Evolutionary conservation across 2,329 filamentous ascomycete genomes (phyloP).

Genomic region (Blastomyces parvus): DNA sequence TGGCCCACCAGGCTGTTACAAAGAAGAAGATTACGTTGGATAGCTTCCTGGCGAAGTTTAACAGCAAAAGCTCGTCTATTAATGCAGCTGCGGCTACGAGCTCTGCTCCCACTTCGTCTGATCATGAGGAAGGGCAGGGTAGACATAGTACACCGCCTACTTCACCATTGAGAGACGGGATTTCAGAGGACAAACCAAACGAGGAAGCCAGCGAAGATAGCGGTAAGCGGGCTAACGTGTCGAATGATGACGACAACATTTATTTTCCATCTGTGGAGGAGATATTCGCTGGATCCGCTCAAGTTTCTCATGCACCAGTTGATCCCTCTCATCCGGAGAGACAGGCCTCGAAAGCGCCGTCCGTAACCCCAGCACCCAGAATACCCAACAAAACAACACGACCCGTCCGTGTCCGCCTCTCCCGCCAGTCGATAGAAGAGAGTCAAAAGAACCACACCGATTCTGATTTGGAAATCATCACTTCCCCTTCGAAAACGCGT

Average conservation of each 20-base stretch:
- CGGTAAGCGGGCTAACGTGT: neutral
- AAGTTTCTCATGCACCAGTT: neutral
- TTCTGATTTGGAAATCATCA: constrained; percentile 55
- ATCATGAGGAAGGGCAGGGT: constrained; percentile 30
- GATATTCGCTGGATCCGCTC: neutral
- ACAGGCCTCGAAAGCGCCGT: constrained; percentile 3
- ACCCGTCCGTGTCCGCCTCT: constrained; percentile 33
- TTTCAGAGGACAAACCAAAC: constrained; percentile 14
- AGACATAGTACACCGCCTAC: constrained; percentile 60
- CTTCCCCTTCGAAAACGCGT: constrained; percentile 32
- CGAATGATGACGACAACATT: neutral
- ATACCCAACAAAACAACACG: constrained; percentile 10
- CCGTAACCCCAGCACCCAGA: neutral
- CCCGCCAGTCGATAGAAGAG: constrained; percentile 30
- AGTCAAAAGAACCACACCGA: constrained; percentile 37
- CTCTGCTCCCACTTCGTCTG: constrained; percentile 33
- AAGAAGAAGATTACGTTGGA: constrained; percentile 83
- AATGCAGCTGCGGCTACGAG: constrained; percentile 19
- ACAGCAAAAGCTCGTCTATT: constrained; percentile 49
- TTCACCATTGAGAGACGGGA: constrained; percentile 42
- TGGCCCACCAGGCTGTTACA: constrained; percentile 79
- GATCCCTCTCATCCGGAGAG: neutral
- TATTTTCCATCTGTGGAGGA: constrained; percentile 6
- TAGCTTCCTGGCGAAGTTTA: constrained; percentile 75
- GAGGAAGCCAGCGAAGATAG: neutral